A percentile compares a stretch with the other conserved stretches of the same genome.
phyloP scores from a whole-genome alignment of 805 yeast genomes.

The Kuraishia piskuri region DNA sequence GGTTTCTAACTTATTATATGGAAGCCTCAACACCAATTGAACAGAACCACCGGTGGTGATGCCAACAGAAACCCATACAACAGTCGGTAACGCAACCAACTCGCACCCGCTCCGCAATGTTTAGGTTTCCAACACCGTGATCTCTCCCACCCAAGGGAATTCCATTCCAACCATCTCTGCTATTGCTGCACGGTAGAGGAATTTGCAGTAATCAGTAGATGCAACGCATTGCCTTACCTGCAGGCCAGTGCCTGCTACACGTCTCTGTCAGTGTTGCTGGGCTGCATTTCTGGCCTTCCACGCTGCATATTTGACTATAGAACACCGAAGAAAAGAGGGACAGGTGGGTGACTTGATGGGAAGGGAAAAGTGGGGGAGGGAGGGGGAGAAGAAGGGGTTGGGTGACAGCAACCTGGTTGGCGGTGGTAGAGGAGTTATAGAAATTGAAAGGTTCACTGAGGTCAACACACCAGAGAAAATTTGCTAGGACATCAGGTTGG shows the following conservation, averaged over 20 bases:
- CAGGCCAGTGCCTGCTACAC: no score
- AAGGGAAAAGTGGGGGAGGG: no score
- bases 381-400: not conserved
- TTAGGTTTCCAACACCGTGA: not conserved
- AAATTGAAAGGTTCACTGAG: no score
- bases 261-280: not conserved
- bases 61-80: not conserved
- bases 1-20: no score
- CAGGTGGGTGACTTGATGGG: not conserved
- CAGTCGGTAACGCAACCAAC: not conserved
- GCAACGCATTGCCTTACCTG: not conserved
- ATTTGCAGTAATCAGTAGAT: not conserved
- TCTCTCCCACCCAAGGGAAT: not conserved
- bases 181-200: not conserved
- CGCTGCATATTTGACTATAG: not conserved
- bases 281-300: not conserved
- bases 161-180: not conserved
- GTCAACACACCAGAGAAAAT: no score
- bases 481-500: no score
- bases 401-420: no score
- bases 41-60: not conserved
- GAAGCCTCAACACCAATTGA: not conserved
- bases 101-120: not conserved
- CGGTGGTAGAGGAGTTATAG: no score
- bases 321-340: not conserved